Percentiles rank a stretch among this genome's conserved stretches.
phyloP scores from a whole-genome alignment of 1,284 basidiomycete genomes.

The Microbotryum violaceum region DNA sequence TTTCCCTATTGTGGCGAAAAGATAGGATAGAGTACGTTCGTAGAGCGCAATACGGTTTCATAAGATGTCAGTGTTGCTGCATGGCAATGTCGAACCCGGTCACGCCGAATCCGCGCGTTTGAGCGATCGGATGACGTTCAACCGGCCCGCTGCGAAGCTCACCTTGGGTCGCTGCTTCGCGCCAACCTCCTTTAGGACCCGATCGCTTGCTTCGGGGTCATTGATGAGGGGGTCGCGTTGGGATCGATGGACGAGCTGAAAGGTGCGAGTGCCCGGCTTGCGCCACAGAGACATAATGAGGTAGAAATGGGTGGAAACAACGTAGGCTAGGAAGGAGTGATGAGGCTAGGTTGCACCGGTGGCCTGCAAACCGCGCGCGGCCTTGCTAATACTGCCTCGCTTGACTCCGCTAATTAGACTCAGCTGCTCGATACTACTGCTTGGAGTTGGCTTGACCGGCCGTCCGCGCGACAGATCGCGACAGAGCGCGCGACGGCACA shows the following conservation, averaged over 20 bases:
- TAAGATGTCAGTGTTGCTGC: not conserved
- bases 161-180: slow-evolving; percentile 52
- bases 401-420: too few relatives aligned
- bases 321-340: too few relatives aligned
- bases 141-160: not conserved
- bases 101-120: not conserved
- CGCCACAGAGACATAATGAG: slow-evolving; percentile 19
- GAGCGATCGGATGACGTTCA: too few relatives aligned
- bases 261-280: slow-evolving; percentile 26
- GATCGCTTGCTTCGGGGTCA: slow-evolving; percentile 78
- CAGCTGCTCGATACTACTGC: too few relatives aligned
- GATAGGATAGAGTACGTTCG: not conserved
- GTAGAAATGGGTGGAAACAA: too few relatives aligned
- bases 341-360: too few relatives aligned
- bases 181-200: slow-evolving; percentile 78
- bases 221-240: slow-evolving; percentile 92
- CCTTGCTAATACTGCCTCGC: too few relatives aligned
- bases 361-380: too few relatives aligned
- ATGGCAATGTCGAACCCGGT: too few relatives aligned
- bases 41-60: not conserved
- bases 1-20: not conserved
- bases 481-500: too few relatives aligned
- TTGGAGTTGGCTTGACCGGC: too few relatives aligned
- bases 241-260: slow-evolving; percentile 90
- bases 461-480: too few relatives aligned